phyloP scores from a whole-genome alignment of 2,329 filamentous ascomycete genomes.

The Sordariomycetes sp. region DNA sequence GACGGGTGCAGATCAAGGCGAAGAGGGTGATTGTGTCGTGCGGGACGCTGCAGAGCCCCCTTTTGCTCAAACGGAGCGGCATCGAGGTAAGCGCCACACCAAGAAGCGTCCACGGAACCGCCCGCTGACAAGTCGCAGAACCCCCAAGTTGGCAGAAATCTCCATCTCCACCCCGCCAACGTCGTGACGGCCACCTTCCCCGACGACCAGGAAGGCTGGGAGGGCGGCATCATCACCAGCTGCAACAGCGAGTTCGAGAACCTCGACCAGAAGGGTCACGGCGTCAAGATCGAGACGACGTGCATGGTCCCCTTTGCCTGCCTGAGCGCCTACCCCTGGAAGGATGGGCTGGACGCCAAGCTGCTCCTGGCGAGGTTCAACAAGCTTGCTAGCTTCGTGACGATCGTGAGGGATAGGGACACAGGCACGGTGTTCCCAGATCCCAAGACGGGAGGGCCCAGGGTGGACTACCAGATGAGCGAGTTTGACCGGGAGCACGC shows the following conservation, averaged over 20 bases:
- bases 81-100: conserved; percentile 48
- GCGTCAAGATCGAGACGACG: conserved; percentile 69
- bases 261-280: conserved; percentile 71
- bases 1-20: conserved; percentile 63
- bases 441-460: conserved; percentile 51
- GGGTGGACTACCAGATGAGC: conserved; percentile 63
- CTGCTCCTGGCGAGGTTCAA: conserved; percentile 58
- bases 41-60: conserved; percentile 68
- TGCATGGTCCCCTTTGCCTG: conserved; percentile 63
- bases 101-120: background rate
- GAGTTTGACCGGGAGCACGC: conserved; percentile 64
- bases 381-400: conserved; percentile 64
- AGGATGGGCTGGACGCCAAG: conserved; percentile 62
- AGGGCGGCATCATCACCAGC: conserved; percentile 68
- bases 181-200: conserved; percentile 53
- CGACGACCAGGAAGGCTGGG: conserved; percentile 62
- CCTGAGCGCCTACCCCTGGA: conserved; percentile 57
- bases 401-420: conserved; percentile 67
- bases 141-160: conserved; percentile 69
- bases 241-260: conserved; percentile 74
- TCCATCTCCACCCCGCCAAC: conserved; percentile 71
- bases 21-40: conserved; percentile 73
- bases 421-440: conserved; percentile 67
- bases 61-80: conserved; percentile 69
- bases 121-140: too few relatives aligned